These are phyloP conservation scores for Verticillium alfalfae DNA, from an alignment of 2,329 filamentous ascomycete genomes.

Conservation along the genomic window DNA sequence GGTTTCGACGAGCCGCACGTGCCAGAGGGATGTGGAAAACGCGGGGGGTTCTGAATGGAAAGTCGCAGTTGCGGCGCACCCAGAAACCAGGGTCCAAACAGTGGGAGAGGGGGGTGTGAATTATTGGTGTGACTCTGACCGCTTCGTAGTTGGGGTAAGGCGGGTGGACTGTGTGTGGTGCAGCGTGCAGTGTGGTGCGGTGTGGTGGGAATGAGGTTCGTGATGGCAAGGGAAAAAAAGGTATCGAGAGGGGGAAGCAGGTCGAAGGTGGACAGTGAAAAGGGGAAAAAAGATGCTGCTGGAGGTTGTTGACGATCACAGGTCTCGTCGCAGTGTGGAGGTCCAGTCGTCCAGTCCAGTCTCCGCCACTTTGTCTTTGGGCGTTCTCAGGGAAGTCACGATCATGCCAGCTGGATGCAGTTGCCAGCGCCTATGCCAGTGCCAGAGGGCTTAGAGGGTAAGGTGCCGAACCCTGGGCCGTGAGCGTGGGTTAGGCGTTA, in stretches of 20 bases:
- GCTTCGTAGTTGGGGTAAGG: neutral
- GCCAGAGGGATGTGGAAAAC: neutral
- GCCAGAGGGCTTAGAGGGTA: slow-evolving; percentile 4
- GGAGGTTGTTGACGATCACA: neutral
- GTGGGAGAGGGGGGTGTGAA: neutral
- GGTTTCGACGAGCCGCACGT: neutral
- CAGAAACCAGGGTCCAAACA: neutral
- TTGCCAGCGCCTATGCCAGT: slow-evolving; percentile 5
- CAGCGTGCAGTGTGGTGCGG: neutral
- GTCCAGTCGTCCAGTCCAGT: neutral
- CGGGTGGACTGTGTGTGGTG: neutral
- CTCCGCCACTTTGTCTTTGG: neutral
- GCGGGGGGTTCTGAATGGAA: neutral
- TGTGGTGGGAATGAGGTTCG: neutral
- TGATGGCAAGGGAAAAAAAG: neutral
- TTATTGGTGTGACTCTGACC: neutral
- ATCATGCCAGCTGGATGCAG: neutral
- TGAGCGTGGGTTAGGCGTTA: slow-evolving; percentile 8
- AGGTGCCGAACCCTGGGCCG: neutral
- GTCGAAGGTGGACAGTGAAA: neutral
- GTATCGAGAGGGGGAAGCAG: neutral
- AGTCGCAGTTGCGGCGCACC: neutral
- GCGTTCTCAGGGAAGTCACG: neutral
- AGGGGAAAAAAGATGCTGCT: neutral
- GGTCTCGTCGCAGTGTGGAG: neutral